A percentile compares a stretch with the other conserved stretches of the same genome.
Conservation (phyloP, 2,329 filamentous ascomycete species). For the Hypoxylon sp. region DNA sequence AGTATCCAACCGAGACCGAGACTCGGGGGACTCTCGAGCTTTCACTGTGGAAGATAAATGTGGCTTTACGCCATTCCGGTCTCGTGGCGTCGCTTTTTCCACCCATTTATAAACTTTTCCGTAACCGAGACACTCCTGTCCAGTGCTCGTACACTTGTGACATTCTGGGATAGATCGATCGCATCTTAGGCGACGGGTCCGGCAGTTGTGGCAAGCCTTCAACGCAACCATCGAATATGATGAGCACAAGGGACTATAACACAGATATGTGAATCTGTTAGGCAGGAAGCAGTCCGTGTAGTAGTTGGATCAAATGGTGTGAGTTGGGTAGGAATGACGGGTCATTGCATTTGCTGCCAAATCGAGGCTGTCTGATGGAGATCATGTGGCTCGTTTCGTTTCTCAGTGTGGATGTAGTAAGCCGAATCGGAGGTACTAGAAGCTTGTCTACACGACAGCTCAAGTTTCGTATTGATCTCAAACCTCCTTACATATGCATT, state of each 20-base stretch:
- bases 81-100: constrained; percentile 64
- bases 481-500: neutral
- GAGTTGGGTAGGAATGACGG: constrained; percentile 5
- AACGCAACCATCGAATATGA: constrained; percentile 29
- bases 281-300: neutral
- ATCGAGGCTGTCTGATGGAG: neutral
- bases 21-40: constrained; percentile 38
- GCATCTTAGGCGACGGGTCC: constrained; percentile 72
- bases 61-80: constrained; percentile 57
- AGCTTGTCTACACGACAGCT: constrained; percentile 28
- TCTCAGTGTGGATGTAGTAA: neutral
- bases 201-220: constrained; percentile 73
- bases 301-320: constrained; percentile 6
- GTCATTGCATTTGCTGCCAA: constrained; percentile 14
- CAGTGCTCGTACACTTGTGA: constrained; percentile 70
- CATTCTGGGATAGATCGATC: constrained; percentile 72
- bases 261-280: constrained; percentile 5
- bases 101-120: constrained; percentile 74
- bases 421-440: constrained; percentile 17
- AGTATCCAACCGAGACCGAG: constrained; percentile 7
- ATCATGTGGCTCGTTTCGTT: constrained; percentile 6
- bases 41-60: constrained; percentile 11
- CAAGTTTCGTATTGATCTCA: constrained; percentile 3
- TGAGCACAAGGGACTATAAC: neutral
- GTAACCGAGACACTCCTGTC: constrained; percentile 73